Evolutionary conservation across 2,329 filamentous ascomycete species (phyloP), one percentile per base, ranked within the genome.

Genomic region (Fusarium bactridioides): DNA sequence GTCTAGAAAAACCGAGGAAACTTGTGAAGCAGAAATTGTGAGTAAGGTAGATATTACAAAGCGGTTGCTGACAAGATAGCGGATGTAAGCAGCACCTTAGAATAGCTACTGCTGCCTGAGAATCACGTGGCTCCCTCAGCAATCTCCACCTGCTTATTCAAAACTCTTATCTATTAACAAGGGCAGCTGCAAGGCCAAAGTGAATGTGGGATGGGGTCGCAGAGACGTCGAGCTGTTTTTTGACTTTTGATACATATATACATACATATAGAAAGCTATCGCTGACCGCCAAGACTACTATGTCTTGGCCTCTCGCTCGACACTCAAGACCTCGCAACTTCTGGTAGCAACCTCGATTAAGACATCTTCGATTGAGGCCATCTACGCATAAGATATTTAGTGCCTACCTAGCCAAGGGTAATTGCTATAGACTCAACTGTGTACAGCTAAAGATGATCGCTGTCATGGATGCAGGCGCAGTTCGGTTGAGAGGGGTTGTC

Each of bases 371-470:
- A 23, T 23, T 10, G 16, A 13, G 11, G 11, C 5, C 4, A 23
- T 23, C n/a, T 19, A 7, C 8, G 3, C 10, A 15, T 9, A 5
- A 12, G 2, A 15, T 10, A 4, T 3, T 12, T 10, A 12, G 7
- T 23, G 4, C 7, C 21, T 6, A 18, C 29, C 21, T 23, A 19
- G 21, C 1, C 7, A 19, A 13, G 4, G 13, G 10, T 5, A 2
- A 10, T 1, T 23, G 13, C 21, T 3, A 4, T 12, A 19, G 29
- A 3, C 11, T 19, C 9, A 10, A 19, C 2, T 33, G 11, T 10
- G 1, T 7, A 7, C 16, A 50, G 5, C 16, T 23, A 5, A 19
- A 23, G 4, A 18, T 33, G 11, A 13, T 23, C 1, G n/a, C n/a
- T 23, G 47, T 3, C 8, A 13, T 33, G 21, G 5, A 5, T 5